These are phyloP conservation scores for Nakazawaea siamensis DNA, from an alignment of 805 yeast genomes.

Conservation along the genomic window DNA sequence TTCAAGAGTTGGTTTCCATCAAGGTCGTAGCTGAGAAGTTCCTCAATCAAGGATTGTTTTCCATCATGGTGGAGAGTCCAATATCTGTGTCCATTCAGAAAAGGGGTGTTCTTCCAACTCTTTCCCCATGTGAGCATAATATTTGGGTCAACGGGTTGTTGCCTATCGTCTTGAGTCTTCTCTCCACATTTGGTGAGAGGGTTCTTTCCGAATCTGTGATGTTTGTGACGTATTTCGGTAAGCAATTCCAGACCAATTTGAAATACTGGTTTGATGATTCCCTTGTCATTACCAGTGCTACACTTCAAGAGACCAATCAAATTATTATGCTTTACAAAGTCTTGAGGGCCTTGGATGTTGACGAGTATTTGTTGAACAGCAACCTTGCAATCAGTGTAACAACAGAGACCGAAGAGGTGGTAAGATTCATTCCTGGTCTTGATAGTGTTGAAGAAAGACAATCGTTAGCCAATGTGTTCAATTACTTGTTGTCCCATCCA, in stretches of 20 bases:
- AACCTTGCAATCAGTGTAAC: slow-evolving; percentile 7
- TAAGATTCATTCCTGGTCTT: slow-evolving; percentile 43
- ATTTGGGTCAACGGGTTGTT: slow-evolving; percentile 85
- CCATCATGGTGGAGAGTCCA: slow-evolving; percentile 66
- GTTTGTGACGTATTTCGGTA: slow-evolving; percentile 53
- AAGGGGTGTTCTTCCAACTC: slow-evolving; percentile 50
- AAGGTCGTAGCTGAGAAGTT: slow-evolving; percentile 60
- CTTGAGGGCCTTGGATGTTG: slow-evolving; percentile 43
- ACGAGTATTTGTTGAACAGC: slow-evolving; percentile 28
- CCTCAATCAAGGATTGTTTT: slow-evolving; percentile 54
- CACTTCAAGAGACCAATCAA: slow-evolving; percentile 60
- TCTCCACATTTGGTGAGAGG: slow-evolving; percentile 56
- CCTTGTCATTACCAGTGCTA: slow-evolving; percentile 36
- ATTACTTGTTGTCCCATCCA: slow-evolving; percentile 77
- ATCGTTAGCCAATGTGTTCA: slow-evolving; percentile 53
- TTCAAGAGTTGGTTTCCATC: slow-evolving; percentile 58
- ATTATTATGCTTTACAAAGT: slow-evolving; percentile 56
- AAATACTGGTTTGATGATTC: slow-evolving; percentile 62
- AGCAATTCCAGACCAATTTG: slow-evolving; percentile 58
- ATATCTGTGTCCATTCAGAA: slow-evolving; percentile 57
- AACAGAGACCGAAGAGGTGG: slow-evolving; percentile 11
- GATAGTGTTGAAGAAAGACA: slow-evolving; percentile 51
- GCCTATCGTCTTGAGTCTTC: slow-evolving; percentile 51
- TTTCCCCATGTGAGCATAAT: slow-evolving; percentile 47
- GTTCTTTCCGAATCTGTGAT: slow-evolving; percentile 57